phyloP scores from a whole-genome alignment of 495 filamentous ascomycete genomes.

The Geopyxis carbonaria region DNA sequence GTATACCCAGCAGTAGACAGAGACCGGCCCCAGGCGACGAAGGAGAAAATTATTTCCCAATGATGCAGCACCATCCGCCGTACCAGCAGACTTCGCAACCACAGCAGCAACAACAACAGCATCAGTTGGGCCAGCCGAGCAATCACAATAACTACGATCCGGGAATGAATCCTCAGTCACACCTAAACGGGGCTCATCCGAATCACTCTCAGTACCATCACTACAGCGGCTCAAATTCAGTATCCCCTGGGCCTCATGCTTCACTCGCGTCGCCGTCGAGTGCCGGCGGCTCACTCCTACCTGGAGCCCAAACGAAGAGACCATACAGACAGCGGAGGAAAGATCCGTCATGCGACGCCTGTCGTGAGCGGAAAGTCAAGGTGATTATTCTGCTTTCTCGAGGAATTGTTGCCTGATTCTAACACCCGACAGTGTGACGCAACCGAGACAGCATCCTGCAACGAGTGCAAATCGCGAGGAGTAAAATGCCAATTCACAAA shows the following conservation, averaged over 20 bases:
- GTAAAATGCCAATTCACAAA: slow-evolving; percentile 98
- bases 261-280: slow-evolving; percentile 20
- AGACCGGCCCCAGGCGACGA: too few species aligned
- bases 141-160: slow-evolving; percentile 2
- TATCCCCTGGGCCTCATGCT: slow-evolving; percentile 22
- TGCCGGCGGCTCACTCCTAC: slow-evolving; percentile 15
- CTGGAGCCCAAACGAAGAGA: slow-evolving; percentile 53
- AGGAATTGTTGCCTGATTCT: background rate
- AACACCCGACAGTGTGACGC: slow-evolving; percentile 58
- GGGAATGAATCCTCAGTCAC: background rate
- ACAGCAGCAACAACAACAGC: too few species aligned
- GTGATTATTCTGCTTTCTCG: slow-evolving; percentile 26
- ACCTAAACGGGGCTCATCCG: slow-evolving; percentile 2
- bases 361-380: slow-evolving; percentile 95
- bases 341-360: slow-evolving; percentile 95
- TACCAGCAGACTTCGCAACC: too few species aligned
- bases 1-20: too few species aligned
- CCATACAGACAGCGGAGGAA: slow-evolving; percentile 90
- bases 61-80: too few species aligned
- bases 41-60: too few species aligned
- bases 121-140: too few species aligned
- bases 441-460: slow-evolving; percentile 86
- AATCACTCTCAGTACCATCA: slow-evolving; percentile 21
- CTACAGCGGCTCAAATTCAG: slow-evolving; percentile 21
- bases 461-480: slow-evolving; percentile 84